These are phyloP conservation scores for Botryotinia convoluta DNA, from an alignment of 2,329 filamentous ascomycete species.

Conservation along the genomic window DNA sequence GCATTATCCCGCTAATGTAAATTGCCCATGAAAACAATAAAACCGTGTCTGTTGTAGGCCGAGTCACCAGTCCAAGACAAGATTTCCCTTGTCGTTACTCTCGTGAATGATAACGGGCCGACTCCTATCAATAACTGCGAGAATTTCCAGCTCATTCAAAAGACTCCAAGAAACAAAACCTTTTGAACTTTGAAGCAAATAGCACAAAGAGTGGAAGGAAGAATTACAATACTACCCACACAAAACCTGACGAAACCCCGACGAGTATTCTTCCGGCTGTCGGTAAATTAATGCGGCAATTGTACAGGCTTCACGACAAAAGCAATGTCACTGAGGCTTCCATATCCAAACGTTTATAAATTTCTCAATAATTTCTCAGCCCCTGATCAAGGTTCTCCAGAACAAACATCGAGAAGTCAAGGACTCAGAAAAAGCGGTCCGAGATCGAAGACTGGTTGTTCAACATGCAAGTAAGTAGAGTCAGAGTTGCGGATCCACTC, in stretches of 20 bases:
- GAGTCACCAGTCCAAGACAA: slow-evolving; percentile 16
- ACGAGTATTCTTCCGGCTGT: slow-evolving; percentile 15
- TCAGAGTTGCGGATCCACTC: slow-evolving; percentile 12
- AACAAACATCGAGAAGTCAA: slow-evolving; percentile 37
- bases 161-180: slow-evolving; percentile 9
- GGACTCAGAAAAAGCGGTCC: slow-evolving; percentile 39
- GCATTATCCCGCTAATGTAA: slow-evolving; percentile 22
- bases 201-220: slow-evolving; percentile 9
- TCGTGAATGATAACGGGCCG: slow-evolving; percentile 17
- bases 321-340: slow-evolving; percentile 37
- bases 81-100: background rate
- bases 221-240: slow-evolving; percentile 12
- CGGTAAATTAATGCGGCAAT: slow-evolving; percentile 24
- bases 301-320: slow-evolving; percentile 24
- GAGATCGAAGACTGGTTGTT: slow-evolving; percentile 38
- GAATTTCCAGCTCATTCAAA: slow-evolving; percentile 1
- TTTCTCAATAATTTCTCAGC: slow-evolving; percentile 39
- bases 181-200: background rate
- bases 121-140: slow-evolving; percentile 16
- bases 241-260: slow-evolving; percentile 4
- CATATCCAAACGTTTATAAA: slow-evolving; percentile 39
- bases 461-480: slow-evolving; percentile 38
- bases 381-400: slow-evolving; percentile 36
- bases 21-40: slow-evolving; percentile 25
- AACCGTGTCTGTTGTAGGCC: slow-evolving; percentile 14